phyloP scores from a whole-genome alignment of 129 eudicot species.

The Helianthus tuberosus region DNA sequence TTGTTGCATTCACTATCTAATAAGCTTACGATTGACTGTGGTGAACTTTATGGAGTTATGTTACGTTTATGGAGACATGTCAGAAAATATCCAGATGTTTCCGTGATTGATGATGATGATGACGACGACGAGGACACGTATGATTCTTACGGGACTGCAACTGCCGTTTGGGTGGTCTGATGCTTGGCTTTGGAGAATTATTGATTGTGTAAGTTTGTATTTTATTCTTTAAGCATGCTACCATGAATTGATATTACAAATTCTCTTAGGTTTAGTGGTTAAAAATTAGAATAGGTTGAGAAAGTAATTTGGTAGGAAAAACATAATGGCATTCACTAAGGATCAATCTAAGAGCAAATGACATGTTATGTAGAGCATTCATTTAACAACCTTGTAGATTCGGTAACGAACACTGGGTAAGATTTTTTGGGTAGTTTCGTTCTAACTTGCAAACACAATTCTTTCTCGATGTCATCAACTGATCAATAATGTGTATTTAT shows the following conservation, averaged over 20 bases:
- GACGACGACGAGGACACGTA: slow-evolving; percentile 30
- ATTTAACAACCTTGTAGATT: too few relatives aligned
- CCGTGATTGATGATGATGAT: slow-evolving; percentile 72
- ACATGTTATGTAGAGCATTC: too few relatives aligned
- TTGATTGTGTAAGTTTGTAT: slow-evolving; percentile 78
- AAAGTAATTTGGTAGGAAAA: slow-evolving; percentile 14
- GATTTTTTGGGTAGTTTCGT: too few relatives aligned
- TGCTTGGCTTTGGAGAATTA: slow-evolving; percentile 81
- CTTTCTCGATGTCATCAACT: slow-evolving; percentile 20
- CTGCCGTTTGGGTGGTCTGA: slow-evolving; percentile 78
- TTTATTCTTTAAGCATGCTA: background rate
- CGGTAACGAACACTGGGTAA: too few relatives aligned
- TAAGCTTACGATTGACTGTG: too few relatives aligned
- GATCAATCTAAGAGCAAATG: too few relatives aligned
- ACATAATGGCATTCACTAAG: too few relatives aligned
- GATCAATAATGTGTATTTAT: background rate
- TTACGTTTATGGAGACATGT: slow-evolving; percentile 74
- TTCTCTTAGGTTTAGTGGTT: slow-evolving; percentile 4
- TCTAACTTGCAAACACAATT: background rate
- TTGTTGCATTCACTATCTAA: too few relatives aligned
- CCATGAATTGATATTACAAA: background rate
- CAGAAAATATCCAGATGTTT: slow-evolving; percentile 46
- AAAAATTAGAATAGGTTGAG: slow-evolving; percentile 2
- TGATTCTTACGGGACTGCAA: slow-evolving; percentile 88
- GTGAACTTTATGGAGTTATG: slow-evolving; percentile 84